Evolutionary conservation across 1,139 yeast genomes (phyloP).

Genomic region (Taiozyma onychis): DNA sequence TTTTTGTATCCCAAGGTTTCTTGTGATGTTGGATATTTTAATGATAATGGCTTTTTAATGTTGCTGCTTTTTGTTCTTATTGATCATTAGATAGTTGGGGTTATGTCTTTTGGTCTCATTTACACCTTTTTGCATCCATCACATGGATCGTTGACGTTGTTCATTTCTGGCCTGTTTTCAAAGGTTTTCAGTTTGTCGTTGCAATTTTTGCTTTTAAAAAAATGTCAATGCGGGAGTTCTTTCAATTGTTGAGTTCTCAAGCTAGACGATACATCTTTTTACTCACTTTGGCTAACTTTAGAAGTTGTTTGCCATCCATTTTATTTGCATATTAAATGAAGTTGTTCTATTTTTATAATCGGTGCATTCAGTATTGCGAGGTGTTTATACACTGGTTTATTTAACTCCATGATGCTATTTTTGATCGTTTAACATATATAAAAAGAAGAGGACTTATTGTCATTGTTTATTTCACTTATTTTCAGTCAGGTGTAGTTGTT

Average conservation of each 20-base stretch:
- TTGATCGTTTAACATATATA: background rate
- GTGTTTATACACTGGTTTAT: background rate
- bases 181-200: background rate
- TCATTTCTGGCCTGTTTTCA: background rate
- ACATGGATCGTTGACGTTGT: background rate
- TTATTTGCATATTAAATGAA: background rate
- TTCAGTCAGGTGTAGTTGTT: background rate
- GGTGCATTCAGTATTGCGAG: background rate
- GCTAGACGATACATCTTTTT: background rate
- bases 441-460: background rate
- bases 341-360: background rate
- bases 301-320: background rate
- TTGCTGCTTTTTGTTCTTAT: background rate
- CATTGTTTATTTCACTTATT: background rate
- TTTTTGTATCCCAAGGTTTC: background rate
- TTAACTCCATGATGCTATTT: background rate
- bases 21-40: background rate
- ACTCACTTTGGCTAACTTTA: background rate
- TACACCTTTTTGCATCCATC: background rate
- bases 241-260: background rate
- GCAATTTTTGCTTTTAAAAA: background rate
- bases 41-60: background rate
- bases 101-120: background rate
- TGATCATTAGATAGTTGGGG: background rate
- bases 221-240: background rate